Evolutionary conservation across 768 basidiomycete genomes (phyloP).

Genomic region (Amanita pallidorosea): DNA sequence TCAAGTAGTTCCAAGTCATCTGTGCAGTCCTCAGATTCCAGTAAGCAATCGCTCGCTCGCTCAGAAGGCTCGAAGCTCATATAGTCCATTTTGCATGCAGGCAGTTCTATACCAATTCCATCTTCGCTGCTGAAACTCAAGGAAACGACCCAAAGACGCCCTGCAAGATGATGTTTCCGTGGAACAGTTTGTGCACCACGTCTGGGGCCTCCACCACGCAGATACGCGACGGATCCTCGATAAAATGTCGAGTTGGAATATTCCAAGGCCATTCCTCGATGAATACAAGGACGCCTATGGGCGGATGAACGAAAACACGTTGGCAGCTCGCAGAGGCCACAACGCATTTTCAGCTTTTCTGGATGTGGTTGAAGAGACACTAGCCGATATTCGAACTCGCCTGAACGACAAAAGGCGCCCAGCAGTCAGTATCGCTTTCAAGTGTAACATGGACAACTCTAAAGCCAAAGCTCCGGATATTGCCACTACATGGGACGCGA

Average conservation of each 20-base stretch:
- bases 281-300: not conserved
- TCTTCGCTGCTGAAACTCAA: not conserved
- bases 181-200: conserved; percentile 7
- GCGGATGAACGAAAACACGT: not conserved
- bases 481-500: not conserved
- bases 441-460: not conserved
- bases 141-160: not conserved
- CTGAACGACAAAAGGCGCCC: not conserved
- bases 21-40: not conserved
- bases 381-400: not conserved
- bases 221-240: conserved; percentile 3
- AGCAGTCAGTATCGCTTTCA: not conserved
- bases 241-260: not conserved
- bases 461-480: not conserved
- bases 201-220: conserved; percentile 1
- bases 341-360: conserved; percentile 1
- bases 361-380: conserved; percentile 1
- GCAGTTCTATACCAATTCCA: not conserved
- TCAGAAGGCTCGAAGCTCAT: not conserved
- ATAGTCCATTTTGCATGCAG: not conserved
- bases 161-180: conserved; percentile 4
- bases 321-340: not conserved
- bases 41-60: not conserved
- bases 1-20: not conserved
- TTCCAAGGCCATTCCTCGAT: not conserved